Conservation (phyloP, 2,329 filamentous ascomycete species). For the Fusarium chlamydosporum region DNA sequence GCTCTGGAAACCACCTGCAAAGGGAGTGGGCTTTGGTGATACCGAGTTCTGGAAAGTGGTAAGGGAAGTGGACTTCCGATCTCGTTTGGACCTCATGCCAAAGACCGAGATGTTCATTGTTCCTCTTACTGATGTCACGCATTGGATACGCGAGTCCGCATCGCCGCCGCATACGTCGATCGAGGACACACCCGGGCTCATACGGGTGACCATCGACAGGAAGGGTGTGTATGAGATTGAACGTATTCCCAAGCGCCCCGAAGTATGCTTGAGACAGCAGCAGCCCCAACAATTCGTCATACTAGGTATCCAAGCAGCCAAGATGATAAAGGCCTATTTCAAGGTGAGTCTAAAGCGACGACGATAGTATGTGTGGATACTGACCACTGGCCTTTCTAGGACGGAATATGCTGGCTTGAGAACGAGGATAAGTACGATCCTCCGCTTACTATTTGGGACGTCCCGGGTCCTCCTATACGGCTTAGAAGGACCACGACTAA, state of each 20-base stretch:
- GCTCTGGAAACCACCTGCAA: not conserved
- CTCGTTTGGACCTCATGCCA: not conserved
- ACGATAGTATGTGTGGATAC: not conserved
- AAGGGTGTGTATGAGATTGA: not conserved
- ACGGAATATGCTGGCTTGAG: not conserved
- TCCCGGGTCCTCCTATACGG: not conserved
- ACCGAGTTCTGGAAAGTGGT: not conserved
- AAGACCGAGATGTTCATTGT: not conserved
- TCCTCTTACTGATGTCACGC: not conserved
- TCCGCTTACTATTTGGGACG: not conserved
- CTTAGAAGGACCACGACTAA: not conserved
- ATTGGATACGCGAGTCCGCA: not conserved
- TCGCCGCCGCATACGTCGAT: not conserved
- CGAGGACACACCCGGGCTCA: not conserved
- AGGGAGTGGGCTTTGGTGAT: not conserved
- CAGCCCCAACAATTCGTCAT: not conserved
- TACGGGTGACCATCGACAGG: not conserved
- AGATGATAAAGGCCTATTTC: not conserved
- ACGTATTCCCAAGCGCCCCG: not conserved
- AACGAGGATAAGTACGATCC: fast-evolving
- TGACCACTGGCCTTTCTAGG: not conserved
- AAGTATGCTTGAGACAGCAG: not conserved
- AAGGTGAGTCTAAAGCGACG: not conserved
- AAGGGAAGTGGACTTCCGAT: not conserved
- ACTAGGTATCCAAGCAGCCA: not conserved